Evolutionary conservation across 768 basidiomycete genomes (phyloP), one percentile per base, ranked within the genome.

Genomic region (Kondoa malvinella): DNA sequence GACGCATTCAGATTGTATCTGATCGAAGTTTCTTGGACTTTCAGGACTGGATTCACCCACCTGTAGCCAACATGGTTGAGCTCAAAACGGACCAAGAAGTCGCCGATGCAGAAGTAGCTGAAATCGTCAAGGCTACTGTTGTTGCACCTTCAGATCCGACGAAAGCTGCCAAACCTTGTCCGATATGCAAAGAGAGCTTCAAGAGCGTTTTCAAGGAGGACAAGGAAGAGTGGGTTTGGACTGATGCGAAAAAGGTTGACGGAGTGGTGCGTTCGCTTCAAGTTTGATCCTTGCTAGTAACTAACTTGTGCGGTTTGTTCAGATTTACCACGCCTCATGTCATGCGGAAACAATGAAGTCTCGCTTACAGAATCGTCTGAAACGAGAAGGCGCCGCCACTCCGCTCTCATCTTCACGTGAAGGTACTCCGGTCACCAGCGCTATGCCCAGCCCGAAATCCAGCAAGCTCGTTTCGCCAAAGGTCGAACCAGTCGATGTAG

Each of bases 141-240:
- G 84, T 89, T 73, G 88, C 94, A 50, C 92, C 92, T 1, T 40
- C 71, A 0, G 75, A 75, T n/a, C 82, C 86, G 50, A 88, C 87
- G 71, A 87, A 88, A 78, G 90, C 91, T 76, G 87, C 89, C 66
- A 86, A 86, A 74, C 79, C 83, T 29, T 99, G 94, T 81, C 91
- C 92, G 29, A 88, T 99, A 72, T 99, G 95, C 84, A 95, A 94
- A 80, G 94, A 99, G 78, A 78, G 77, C 67, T 81, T 96, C 77
- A 88, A 89, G 80, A 84, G 86, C 71, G 94, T 95, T 79, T 97
- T 88, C 76, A 77, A 86, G 67, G 91, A 96, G 76, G 92, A 95
- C 61, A 91, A 92, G 69, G 94, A 96, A 79, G 94, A 95, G 69
- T 97, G 92, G 92, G 87, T 95, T 15, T 99, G 91, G 91, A 84